Evolutionary conservation across 2,329 filamentous ascomycete genomes (phyloP).

Genomic region (Blumeria hordei): DNA sequence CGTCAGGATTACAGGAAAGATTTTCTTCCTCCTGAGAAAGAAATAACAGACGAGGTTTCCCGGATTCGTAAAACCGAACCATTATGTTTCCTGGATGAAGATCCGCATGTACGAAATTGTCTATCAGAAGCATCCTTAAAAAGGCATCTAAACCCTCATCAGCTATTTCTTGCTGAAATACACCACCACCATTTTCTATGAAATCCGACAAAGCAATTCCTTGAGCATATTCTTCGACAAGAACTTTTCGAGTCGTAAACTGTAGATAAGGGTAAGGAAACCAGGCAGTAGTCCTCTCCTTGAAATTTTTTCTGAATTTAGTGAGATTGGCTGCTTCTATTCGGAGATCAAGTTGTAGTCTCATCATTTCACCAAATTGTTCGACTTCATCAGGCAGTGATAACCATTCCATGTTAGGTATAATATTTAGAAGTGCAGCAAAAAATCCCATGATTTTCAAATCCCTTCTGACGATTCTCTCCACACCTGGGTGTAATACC

Average conservation of each 20-base stretch:
- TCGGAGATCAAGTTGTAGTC: conserved; percentile 65
- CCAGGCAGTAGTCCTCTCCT: conserved; percentile 72
- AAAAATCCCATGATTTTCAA: conserved; percentile 88
- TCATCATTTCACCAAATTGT: conserved; percentile 98
- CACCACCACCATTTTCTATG: conserved; percentile 70
- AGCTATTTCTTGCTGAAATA: conserved; percentile 84
- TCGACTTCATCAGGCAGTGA: conserved; percentile 82
- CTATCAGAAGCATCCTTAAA: conserved; percentile 82
- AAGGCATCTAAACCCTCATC: conserved; percentile 91
- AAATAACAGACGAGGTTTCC: conserved; percentile 40
- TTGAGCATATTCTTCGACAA: conserved; percentile 89
- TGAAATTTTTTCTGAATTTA: conserved; percentile 73
- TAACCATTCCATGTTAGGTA: conserved; percentile 93
- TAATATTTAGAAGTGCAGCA: conserved; percentile 54
- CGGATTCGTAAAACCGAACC: conserved; percentile 88
- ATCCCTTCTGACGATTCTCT: conserved; percentile 73
- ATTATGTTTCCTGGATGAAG: conserved; percentile 96
- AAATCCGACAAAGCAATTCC: conserved; percentile 83
- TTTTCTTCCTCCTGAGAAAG: conserved; percentile 13
- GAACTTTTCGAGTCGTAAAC: conserved; percentile 74
- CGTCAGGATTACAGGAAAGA: conserved; percentile 35
- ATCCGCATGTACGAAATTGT: conserved; percentile 95
- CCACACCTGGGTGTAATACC: conserved; percentile 77
- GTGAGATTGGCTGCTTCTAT: conserved; percentile 2
- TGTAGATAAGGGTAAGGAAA: conserved; percentile 87